These are phyloP conservation scores for Posidonia oceanica DNA, from an alignment of 116 monocot species.

Conservation along the genomic window DNA sequence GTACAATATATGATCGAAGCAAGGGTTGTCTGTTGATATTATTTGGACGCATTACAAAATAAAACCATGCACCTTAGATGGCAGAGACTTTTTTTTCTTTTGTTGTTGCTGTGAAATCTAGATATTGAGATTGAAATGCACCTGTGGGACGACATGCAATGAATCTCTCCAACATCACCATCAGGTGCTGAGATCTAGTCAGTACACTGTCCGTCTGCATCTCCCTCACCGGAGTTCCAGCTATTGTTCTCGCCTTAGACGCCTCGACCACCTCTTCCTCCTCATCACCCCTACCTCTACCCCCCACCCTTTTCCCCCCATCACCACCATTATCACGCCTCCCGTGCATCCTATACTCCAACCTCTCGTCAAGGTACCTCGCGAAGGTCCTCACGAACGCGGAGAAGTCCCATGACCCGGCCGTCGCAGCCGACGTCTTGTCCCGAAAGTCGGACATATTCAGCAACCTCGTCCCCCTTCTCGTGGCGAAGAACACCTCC, in stretches of 20 bases:
- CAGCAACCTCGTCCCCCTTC: slow-evolving; percentile 10
- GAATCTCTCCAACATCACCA: slow-evolving; percentile 52
- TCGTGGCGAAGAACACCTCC: slow-evolving; percentile 18
- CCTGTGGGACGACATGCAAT: slow-evolving; percentile 71
- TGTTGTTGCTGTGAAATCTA: too few relatives aligned
- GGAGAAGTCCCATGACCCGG: slow-evolving; percentile 10
- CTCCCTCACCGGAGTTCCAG: slow-evolving; percentile 40
- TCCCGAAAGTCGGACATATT: slow-evolving; percentile 19
- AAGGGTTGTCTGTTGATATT: too few relatives aligned
- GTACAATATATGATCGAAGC: too few relatives aligned
- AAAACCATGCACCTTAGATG: too few relatives aligned
- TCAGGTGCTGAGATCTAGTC: slow-evolving; percentile 34
- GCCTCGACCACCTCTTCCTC: background rate
- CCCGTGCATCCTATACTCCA: slow-evolving; percentile 8
- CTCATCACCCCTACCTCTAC: background rate
- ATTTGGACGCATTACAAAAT: too few relatives aligned
- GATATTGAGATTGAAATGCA: background rate
- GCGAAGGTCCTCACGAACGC: slow-evolving; percentile 13
- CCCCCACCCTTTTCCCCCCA: background rate
- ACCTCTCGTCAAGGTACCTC: slow-evolving; percentile 13
- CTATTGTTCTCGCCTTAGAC: background rate
- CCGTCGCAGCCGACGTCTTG: background rate
- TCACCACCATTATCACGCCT: background rate
- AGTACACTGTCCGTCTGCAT: slow-evolving; percentile 42
- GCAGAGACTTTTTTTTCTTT: too few relatives aligned